Evolutionary conservation across 768 basidiomycete species (phyloP), one percentile per base, ranked within the genome.

Genomic region (Suillus subluteus): DNA sequence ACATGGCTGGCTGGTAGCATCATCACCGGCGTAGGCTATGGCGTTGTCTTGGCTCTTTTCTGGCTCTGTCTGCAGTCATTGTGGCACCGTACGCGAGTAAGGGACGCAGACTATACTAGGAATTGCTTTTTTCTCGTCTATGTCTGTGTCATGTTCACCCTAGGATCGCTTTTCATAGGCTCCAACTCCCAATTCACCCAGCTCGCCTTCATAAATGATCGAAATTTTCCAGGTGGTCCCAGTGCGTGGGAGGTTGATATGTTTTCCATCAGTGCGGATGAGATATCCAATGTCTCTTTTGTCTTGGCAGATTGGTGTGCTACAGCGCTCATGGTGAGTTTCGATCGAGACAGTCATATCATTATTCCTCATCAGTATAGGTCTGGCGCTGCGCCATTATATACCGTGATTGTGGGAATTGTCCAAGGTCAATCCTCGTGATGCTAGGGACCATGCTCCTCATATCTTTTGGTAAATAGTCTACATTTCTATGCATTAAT

Each of bases 331-430:
- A 63, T 76, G 68, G 75, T 77, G 61, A 67, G 59, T 9, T 26
- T 35, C 56, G 5, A 0, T 13, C 62, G 13, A 54, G 16, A 48
- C 23, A 26, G 8, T 13, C 41, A n/a, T 30, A 15, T 43, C 21
- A 37, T 4, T 30, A 38, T 13, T 46, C 12, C 12, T 23, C 37
- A 58, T 2, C 2, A 58, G 6, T 38, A 12, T 23, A 76, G 75
- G 70, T 76, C 43, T 76, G 75, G 75, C 76, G 75, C 26, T 76
- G 74, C 65, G 64, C 71, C 26, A 71, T 74, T 38, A 77, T 76
- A 56, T 77, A 67, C 30, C 69, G 65, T 41, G 68, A 76, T 63
- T 68, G 73, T 2, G 69, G 66, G 0, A 32, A 15, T 38, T 72
- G 65, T 8, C 66, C 66, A 4, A 64, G 66, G 46, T 26, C 71